Evolutionary conservation across 441 rosid genomes (phyloP), one percentile per base, ranked within the genome.

Genomic region (Gossypium schwendimanii): DNA sequence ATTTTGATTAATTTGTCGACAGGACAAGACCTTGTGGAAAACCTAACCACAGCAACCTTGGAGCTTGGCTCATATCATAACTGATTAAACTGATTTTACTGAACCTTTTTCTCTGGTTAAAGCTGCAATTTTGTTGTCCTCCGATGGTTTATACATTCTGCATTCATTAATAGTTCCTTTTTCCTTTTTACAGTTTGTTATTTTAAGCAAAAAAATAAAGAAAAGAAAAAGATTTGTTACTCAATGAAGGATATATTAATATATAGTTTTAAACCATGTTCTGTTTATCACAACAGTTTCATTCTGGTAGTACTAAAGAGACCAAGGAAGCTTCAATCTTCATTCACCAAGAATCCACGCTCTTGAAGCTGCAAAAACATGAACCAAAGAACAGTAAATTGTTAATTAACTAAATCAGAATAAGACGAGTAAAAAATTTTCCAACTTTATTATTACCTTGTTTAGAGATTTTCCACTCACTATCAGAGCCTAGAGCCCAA

Each of bases 401-500:
- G 4, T 58, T 24, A 23, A 49, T 45, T 31, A 70, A 21, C 36
- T 8, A 21, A 21, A 15, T n/a, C 41, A 18, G 24, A 24, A 14
- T 24, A 12, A 12, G 0, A 21, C 12, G 14, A 14, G 1, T 2
- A 5, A 26, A 6, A 26, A 26, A 59, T 54, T 18, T 59, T 59
- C 6, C 62, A 1, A 54, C 10, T 6, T 18, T 45, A 45, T 58
- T 11, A 10, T 15, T 79, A 86, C 90, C 89, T 80, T 80, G 84
- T 14, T 49, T 76, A 0, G 89, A 70, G 54, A 88, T 73, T 69
- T 81, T 64, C 89, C 84, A 87, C 0, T 79, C 66, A 0, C 18
- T 44, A 18, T 87, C 89, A 15, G 0, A 78, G 17, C 84, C 69
- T 0, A 88, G 61, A n/a, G 80, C 89, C 88, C 91, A 88, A 59